phyloP scores from a whole-genome alignment of 2,329 filamentous ascomycete species.

The Pyrenophora teres region DNA sequence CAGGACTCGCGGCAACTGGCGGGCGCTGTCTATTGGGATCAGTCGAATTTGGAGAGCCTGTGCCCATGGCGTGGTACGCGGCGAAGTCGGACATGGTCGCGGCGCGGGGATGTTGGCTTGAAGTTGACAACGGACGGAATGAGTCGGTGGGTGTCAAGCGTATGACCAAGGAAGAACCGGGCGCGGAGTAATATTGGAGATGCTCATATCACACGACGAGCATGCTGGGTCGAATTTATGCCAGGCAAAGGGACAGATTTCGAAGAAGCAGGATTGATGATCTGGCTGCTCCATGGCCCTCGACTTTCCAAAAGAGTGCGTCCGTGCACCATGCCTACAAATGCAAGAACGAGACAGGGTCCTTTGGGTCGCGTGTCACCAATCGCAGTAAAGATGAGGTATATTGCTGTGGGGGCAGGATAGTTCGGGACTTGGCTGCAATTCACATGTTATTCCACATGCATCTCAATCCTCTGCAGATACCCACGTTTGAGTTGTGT shows the following conservation, averaged over 20 bases:
- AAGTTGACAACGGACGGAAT: constrained; percentile 15
- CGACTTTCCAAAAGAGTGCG: constrained; percentile 25
- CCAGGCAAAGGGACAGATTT: constrained; percentile 15
- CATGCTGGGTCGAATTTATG: constrained; percentile 13
- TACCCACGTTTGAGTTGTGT: background rate
- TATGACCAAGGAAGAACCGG: constrained; percentile 14
- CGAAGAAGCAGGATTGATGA: constrained; percentile 32
- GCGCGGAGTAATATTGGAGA: constrained; percentile 16
- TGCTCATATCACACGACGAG: constrained; percentile 30
- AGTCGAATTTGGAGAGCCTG: constrained; percentile 36
- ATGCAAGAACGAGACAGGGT: constrained; percentile 24
- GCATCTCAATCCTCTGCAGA: no score
- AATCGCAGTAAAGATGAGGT: background rate
- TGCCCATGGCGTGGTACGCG: constrained; percentile 45
- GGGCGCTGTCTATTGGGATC: constrained; percentile 46
- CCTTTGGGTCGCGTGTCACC: constrained; percentile 8
- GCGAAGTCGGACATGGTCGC: constrained; percentile 45
- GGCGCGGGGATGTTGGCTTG: constrained; percentile 29
- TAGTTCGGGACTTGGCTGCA: background rate
- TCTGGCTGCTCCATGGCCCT: constrained; percentile 36
- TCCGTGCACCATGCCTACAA: constrained; percentile 24
- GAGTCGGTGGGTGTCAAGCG: constrained; percentile 22
- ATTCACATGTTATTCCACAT: no score
- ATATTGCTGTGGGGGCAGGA: background rate
- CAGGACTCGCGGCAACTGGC: constrained; percentile 51